Percentiles rank a stretch among this genome's conserved stretches.
These are phyloP conservation scores for Hymenoscyphus infarciens DNA, from an alignment of 2,329 filamentous ascomycete genomes.

Conservation along the genomic window DNA sequence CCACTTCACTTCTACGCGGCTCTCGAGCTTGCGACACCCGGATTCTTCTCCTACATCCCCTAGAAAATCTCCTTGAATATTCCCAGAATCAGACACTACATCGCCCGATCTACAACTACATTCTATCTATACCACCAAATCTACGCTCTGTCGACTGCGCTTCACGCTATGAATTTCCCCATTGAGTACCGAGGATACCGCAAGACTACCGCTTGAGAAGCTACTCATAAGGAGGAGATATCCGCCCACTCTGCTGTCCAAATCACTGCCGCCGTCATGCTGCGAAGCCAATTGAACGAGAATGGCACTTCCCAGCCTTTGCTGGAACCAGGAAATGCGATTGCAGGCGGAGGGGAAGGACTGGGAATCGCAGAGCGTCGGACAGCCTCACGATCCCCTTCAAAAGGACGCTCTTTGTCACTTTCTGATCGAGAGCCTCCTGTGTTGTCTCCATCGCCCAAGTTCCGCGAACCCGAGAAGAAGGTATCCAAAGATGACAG, in stretches of 20 bases:
- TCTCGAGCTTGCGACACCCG: neutral
- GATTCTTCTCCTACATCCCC: neutral
- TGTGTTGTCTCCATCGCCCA: conserved; percentile 34
- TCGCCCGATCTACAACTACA: neutral
- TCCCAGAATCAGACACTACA: neutral
- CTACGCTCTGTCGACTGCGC: neutral
- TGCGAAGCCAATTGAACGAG: conserved; percentile 26
- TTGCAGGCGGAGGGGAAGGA: conserved; percentile 9
- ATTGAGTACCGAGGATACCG: neutral
- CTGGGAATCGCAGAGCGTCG: conserved; percentile 14
- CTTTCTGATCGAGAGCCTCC: conserved; percentile 33
- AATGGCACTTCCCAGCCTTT: conserved; percentile 6
- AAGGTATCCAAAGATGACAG: conserved; percentile 35
- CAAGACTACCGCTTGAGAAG: neutral
- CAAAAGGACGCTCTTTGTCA: conserved; percentile 33
- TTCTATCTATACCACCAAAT: neutral
- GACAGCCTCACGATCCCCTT: conserved; percentile 29
- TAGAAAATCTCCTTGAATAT: neutral
- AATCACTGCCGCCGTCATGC: conserved; percentile 16
- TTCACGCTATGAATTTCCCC: neutral
- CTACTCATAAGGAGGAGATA: neutral
- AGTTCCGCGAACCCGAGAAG: conserved; percentile 35
- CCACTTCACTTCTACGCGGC: neutral
- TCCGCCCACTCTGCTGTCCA: neutral
- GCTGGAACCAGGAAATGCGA: conserved; percentile 10